Percentiles rank a stretch among this genome's conserved stretches.
Evolutionary conservation across 2,329 filamentous ascomycete genomes (phyloP).

Genomic region (Fusarium tuaranense): DNA sequence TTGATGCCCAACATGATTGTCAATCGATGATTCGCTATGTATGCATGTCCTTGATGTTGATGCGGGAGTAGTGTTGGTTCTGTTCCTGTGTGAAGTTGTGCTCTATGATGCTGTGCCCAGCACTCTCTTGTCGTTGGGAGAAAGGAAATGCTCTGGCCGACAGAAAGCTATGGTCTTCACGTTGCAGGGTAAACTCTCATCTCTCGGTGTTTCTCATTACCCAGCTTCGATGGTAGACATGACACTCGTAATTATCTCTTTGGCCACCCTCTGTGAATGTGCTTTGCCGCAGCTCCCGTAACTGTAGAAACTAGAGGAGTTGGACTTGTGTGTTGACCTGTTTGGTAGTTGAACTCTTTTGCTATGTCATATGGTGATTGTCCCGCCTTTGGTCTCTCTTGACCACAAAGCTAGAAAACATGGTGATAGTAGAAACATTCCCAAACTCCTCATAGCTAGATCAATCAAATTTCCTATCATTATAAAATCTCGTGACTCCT

Average conservation of each 20-base stretch:
- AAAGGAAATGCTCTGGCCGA: no score
- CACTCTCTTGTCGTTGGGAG: background rate
- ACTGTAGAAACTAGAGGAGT: background rate
- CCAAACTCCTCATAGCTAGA: fast-evolving
- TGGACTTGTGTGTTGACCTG: background rate
- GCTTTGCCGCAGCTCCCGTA: background rate
- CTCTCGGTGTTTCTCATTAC: background rate
- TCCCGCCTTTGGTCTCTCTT: background rate
- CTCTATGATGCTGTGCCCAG: background rate
- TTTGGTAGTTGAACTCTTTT: background rate
- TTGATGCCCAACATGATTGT: background rate
- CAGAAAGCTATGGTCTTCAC: background rate
- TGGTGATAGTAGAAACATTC: background rate
- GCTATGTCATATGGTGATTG: background rate
- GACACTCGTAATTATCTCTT: background rate
- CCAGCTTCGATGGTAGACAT: background rate
- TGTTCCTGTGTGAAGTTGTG: background rate
- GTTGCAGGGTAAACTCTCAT: background rate
- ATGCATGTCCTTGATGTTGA: background rate
- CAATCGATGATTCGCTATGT: background rate
- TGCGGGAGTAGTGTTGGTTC: background rate
- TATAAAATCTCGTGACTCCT: background rate
- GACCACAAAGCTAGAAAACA: background rate
- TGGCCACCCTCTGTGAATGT: fast-evolving
- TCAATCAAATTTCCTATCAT: background rate